Evolutionary conservation across 345 rosid species (phyloP), one percentile per base, ranked within the genome.

Genomic region (Lumnitzera racemosa): DNA sequence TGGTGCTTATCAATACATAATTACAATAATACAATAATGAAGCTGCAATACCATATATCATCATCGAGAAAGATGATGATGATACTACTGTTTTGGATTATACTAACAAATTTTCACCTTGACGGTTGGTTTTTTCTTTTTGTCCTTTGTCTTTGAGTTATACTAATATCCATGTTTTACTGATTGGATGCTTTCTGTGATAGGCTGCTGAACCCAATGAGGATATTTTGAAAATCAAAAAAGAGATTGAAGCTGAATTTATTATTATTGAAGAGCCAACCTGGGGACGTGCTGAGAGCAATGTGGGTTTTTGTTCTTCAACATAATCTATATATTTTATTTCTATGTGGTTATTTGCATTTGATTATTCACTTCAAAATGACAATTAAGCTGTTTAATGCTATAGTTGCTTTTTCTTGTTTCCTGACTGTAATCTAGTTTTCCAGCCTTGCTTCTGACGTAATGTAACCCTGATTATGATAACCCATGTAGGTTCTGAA

Each of bases 171-270:
- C 24, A 25, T 61, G 55, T 29, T 31, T 63, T 51, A 23, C 53
- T 58, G 51, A 15, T 47, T 51, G 48, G 47, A 51, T 29, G 55
- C 43, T 49, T 47, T 58, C 55, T 59, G 51, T 59, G 47, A 15
- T 59, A 89, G 96, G 70, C 58, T 48, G 71, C 61, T 57, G 80
- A 82, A 63, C 67, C 82, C 63, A 65, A 75, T 55, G 96, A 82
- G 25, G 87, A 90, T 47, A 79, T 94, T 57, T 59, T 86, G 67
- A 90, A 80, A 67, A 72, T 83, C 57, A 83, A 73, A 64, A 69
- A 64, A 58, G 96, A 90, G 59, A 62, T 94, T 60, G 84, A 83
- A n/a, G 68, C 78, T 66, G 95, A 90, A 58, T 68, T 90, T 51
- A 9, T 6, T 29, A 82, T 81, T 63, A 90, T 91, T 13, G 89